phyloP scores from a whole-genome alignment of 176 grass and related monocot genomes.

The Rhynchospora tenuis region DNA sequence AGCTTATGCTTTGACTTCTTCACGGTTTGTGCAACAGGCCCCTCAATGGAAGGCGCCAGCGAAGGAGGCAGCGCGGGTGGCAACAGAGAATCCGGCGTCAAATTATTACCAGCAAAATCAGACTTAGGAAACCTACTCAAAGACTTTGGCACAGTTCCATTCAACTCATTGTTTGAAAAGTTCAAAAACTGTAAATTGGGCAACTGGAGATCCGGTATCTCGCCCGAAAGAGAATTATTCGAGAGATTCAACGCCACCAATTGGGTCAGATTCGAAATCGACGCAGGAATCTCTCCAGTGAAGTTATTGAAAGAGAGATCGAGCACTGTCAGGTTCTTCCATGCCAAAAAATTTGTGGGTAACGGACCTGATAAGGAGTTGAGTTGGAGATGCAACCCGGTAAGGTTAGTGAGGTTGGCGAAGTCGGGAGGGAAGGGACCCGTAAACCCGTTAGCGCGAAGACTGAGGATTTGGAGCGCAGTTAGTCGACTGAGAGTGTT shows the following conservation, averaged over 20 bases:
- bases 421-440: slow-evolving; percentile 55
- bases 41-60: not conserved
- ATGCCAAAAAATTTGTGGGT: not conserved
- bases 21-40: not conserved
- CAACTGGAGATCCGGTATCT: slow-evolving; percentile 58
- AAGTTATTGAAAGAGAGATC: slow-evolving; percentile 90
- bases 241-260: slow-evolving; percentile 72
- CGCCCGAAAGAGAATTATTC: slow-evolving; percentile 80
- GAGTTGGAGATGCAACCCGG: slow-evolving; percentile 76
- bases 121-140: slow-evolving; percentile 38
- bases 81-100: not conserved
- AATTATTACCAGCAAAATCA: slow-evolving; percentile 47
- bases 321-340: slow-evolving; percentile 39
- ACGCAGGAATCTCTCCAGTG: slow-evolving; percentile 29
- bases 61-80: not conserved
- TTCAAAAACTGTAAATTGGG: slow-evolving; percentile 57
- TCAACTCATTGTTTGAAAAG: slow-evolving; percentile 69
- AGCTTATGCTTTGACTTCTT: slow-evolving; percentile 22
- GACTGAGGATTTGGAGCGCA: slow-evolving; percentile 79
- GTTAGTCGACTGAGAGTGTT: slow-evolving; percentile 58
- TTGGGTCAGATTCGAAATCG: slow-evolving; percentile 44
- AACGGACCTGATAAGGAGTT: slow-evolving; percentile 63
- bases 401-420: slow-evolving; percentile 37
- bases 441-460: slow-evolving; percentile 62
- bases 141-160: slow-evolving; percentile 43